phyloP scores from a whole-genome alignment of 1,284 basidiomycete genomes.

The Trichosporon faecale region DNA sequence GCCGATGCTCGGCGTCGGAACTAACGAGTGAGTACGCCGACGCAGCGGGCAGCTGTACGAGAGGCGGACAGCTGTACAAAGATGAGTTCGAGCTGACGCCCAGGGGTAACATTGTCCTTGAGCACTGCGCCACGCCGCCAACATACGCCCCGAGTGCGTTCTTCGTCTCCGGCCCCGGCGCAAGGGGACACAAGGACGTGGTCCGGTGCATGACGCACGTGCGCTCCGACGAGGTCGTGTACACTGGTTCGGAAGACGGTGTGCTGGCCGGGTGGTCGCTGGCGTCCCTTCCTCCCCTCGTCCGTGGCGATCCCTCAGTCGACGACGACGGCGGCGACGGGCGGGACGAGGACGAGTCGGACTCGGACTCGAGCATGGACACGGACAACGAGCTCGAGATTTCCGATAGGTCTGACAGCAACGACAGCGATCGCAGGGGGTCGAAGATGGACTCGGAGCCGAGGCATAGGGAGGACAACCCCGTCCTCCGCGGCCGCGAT shows the following conservation, averaged over 20 bases:
- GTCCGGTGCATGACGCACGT: slow-evolving; percentile 50
- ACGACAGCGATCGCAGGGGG: slow-evolving; percentile 14
- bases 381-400: slow-evolving; percentile 17
- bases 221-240: slow-evolving; percentile 45
- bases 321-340: slow-evolving; percentile 46
- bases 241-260: slow-evolving; percentile 53
- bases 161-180: slow-evolving; percentile 39
- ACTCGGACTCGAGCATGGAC: slow-evolving; percentile 37
- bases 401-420: slow-evolving; percentile 42
- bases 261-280: slow-evolving; percentile 52
- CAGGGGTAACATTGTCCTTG: slow-evolving; percentile 50
- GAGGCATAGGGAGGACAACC: slow-evolving; percentile 11
- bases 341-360: slow-evolving; percentile 32
- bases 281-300: slow-evolving; percentile 33
- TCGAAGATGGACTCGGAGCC: slow-evolving; percentile 7
- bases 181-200: slow-evolving; percentile 50
- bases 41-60: no score
- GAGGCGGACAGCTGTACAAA: no score
- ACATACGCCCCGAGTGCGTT: slow-evolving; percentile 44
- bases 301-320: slow-evolving; percentile 41
- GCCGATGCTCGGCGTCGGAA: slow-evolving; percentile 44
- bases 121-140: slow-evolving; percentile 31
- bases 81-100: background rate
- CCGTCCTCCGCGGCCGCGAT: slow-evolving; percentile 12
- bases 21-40: slow-evolving; percentile 47